Percentiles rank a stretch among this genome's conserved stretches.
Evolutionary conservation across 257 asterid species (phyloP).

Genomic region (Fraxinus cuspidata): DNA sequence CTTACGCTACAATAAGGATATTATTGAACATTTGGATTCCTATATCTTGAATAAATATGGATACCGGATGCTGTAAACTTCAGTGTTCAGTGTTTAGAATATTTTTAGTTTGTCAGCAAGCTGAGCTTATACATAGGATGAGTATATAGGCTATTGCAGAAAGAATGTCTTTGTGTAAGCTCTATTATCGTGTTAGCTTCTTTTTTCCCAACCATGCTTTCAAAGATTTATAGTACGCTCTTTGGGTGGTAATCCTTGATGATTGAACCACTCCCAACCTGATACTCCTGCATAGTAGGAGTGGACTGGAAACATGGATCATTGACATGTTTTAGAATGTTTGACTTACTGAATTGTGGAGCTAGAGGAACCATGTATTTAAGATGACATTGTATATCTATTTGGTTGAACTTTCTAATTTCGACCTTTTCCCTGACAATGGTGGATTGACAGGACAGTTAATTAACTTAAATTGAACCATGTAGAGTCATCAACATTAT

Average conservation of each 20-base stretch:
- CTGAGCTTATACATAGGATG: not conserved
- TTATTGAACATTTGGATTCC: not conserved
- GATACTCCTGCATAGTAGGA: not conserved
- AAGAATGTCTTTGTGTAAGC: not conserved
- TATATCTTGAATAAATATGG: not conserved
- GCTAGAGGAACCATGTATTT: not conserved
- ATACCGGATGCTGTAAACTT: not conserved
- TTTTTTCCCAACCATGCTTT: not conserved
- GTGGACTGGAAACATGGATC: not conserved
- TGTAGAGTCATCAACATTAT: not conserved
- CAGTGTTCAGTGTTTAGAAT: not conserved
- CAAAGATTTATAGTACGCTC: not conserved
- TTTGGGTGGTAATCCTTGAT: not conserved
- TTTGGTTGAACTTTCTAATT: not conserved
- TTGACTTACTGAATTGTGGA: not conserved
- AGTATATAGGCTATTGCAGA: not conserved
- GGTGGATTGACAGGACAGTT: not conserved
- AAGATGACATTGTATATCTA: not conserved
- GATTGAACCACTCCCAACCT: not conserved
- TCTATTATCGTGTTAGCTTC: not conserved
- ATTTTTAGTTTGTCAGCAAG: not conserved
- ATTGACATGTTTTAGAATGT: not conserved
- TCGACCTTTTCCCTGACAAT: not conserved
- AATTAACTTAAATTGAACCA: not conserved
- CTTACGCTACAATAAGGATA: not conserved